Percentiles rank a stretch among this genome's conserved stretches.
These are phyloP conservation scores for Nematodospora anomalae DNA, from an alignment of 1,139 yeast genomes.

Conservation along the genomic window DNA sequence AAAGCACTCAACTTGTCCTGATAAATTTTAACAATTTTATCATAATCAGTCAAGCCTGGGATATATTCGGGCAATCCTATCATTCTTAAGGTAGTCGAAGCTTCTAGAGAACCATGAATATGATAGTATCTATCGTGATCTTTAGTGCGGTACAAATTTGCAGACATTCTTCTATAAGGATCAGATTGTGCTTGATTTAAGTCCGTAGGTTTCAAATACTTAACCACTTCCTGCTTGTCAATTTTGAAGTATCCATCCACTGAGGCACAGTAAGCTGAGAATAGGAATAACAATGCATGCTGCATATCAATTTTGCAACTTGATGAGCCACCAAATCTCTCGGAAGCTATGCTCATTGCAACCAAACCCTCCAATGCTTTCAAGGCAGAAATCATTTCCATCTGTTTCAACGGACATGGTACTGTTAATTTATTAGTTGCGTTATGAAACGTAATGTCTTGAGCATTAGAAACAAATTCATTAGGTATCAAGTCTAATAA, in stretches of 20 bases:
- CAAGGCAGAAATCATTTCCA: constrained; percentile 29
- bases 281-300: constrained; percentile 26
- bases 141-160: constrained; percentile 32
- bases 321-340: constrained; percentile 20
- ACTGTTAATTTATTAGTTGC: constrained; percentile 19
- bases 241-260: constrained; percentile 28
- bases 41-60: constrained; percentile 23
- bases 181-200: constrained; percentile 28
- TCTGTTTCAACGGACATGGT: constrained; percentile 30
- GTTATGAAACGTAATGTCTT: constrained; percentile 17
- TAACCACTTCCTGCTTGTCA: constrained; percentile 21
- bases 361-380: constrained; percentile 27
- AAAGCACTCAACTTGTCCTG: constrained; percentile 21
- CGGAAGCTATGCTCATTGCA: constrained; percentile 23
- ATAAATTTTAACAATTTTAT: constrained; percentile 23
- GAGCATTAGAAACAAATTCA: constrained; percentile 18
- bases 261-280: constrained; percentile 29
- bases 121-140: constrained; percentile 27
- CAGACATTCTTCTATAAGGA: constrained; percentile 30
- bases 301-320: constrained; percentile 22
- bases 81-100: constrained; percentile 30
- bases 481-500: constrained; percentile 20
- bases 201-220: constrained; percentile 25
- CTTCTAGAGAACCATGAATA: constrained; percentile 34
- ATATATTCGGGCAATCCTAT: constrained; percentile 30